Percentiles rank a stretch among this genome's conserved stretches.
These are phyloP conservation scores for Pestalotiopsis fici DNA, from an alignment of 2,329 filamentous ascomycete species.

Conservation along the genomic window DNA sequence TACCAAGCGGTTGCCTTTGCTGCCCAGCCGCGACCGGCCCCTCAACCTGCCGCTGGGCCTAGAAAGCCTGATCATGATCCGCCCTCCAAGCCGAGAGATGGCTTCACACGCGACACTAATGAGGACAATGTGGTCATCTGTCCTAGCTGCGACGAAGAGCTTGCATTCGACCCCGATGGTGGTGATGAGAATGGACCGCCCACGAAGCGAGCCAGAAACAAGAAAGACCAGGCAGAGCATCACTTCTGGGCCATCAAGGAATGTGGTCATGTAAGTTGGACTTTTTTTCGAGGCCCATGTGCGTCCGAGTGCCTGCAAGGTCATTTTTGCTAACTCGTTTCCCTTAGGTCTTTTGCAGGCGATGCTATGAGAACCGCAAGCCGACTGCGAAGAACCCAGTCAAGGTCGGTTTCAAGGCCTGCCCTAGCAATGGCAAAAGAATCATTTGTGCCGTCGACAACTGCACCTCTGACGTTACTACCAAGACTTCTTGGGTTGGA, in stretches of 20 bases:
- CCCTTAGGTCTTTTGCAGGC: slow-evolving; percentile 61
- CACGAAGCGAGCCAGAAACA: slow-evolving; percentile 41
- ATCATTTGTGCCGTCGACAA: slow-evolving; percentile 57
- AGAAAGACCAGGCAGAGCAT: slow-evolving; percentile 64
- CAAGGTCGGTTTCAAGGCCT: slow-evolving; percentile 38
- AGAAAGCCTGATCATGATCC: slow-evolving; percentile 60
- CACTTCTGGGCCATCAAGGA: slow-evolving; percentile 91
- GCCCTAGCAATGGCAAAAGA: slow-evolving; percentile 31
- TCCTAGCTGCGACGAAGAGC: slow-evolving; percentile 81
- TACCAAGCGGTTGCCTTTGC: slow-evolving; percentile 23
- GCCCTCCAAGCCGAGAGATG: slow-evolving; percentile 65
- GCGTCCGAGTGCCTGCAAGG: not conserved
- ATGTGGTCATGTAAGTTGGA: slow-evolving; percentile 79
- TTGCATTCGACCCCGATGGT: slow-evolving; percentile 67
- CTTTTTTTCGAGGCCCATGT: not conserved
- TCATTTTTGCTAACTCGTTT: not conserved
- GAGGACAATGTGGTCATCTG: slow-evolving; percentile 78
- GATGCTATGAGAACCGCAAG: slow-evolving; percentile 60
- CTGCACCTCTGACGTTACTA: slow-evolving; percentile 53
- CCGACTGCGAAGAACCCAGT: slow-evolving; percentile 33
- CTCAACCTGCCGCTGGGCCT: slow-evolving; percentile 10
- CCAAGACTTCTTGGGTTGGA: slow-evolving; percentile 62
- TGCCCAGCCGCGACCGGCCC: not conserved
- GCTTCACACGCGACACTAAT: slow-evolving; percentile 77
- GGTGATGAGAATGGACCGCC: slow-evolving; percentile 34